Conservation (phyloP, 2,329 filamentous ascomycete genomes). For the Xylariales sp. region DNA sequence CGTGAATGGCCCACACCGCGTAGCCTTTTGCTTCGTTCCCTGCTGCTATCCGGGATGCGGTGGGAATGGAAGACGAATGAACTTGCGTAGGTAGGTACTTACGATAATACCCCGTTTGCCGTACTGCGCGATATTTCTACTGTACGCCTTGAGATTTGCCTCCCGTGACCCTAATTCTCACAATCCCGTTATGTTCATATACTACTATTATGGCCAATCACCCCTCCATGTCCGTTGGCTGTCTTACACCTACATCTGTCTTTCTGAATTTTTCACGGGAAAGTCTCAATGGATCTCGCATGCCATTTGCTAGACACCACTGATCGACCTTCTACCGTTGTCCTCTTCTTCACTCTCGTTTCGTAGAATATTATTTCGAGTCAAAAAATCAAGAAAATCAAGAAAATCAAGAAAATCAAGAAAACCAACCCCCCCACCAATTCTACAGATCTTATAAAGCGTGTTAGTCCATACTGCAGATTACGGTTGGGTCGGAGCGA, state of each 20-base stretch:
- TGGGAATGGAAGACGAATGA: background rate
- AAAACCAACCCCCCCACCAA: too few relatives aligned
- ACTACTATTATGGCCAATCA: background rate
- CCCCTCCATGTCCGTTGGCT: background rate
- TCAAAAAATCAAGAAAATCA: background rate
- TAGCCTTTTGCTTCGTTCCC: constrained; percentile 4
- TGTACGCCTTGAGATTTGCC: background rate
- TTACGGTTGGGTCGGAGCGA: too few relatives aligned
- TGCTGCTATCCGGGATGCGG: background rate
- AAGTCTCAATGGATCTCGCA: background rate
- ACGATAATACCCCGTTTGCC: background rate
- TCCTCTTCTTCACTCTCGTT: background rate
- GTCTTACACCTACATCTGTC: background rate
- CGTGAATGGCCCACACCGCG: constrained; percentile 5
- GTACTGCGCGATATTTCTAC: background rate
- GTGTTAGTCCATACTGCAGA: too few relatives aligned
- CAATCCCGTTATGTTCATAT: background rate
- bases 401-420: background rate
- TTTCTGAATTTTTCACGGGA: background rate
- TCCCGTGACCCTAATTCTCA: background rate
- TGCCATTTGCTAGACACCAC: background rate
- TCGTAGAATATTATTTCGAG: background rate
- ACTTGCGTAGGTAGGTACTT: background rate
- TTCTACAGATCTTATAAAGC: too few relatives aligned
- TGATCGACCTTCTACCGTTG: background rate